Conservation (phyloP, 2,329 filamentous ascomycete genomes). For the Mariannaea sp. region DNA sequence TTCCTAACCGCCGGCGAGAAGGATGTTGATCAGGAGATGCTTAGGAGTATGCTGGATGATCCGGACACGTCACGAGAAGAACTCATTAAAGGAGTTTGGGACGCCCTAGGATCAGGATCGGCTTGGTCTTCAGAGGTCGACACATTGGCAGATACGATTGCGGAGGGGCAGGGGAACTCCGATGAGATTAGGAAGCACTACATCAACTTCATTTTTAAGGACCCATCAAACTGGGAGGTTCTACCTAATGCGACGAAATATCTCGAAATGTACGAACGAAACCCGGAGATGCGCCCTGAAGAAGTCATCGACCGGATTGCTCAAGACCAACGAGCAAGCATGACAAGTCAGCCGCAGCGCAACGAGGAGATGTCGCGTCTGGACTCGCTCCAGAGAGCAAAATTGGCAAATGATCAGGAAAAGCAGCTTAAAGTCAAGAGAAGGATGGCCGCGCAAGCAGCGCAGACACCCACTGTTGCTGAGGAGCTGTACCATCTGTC, state of each 20-base stretch:
- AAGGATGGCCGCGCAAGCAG: slow-evolving; percentile 32
- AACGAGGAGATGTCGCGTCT: slow-evolving; percentile 47
- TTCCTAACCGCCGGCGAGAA: slow-evolving; percentile 43
- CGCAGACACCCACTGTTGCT: slow-evolving; percentile 36
- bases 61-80: slow-evolving; percentile 45
- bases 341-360: slow-evolving; percentile 43
- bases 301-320: slow-evolving; percentile 43
- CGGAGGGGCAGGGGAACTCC: slow-evolving; percentile 38
- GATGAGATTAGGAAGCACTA: slow-evolving; percentile 47
- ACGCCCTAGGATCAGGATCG: slow-evolving; percentile 42
- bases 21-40: slow-evolving; percentile 39
- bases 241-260: slow-evolving; percentile 46
- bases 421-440: slow-evolving; percentile 47
- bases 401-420: slow-evolving; percentile 52
- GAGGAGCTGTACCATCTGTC: slow-evolving; percentile 46
- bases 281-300: slow-evolving; percentile 39
- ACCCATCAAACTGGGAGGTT: slow-evolving; percentile 41
- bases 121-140: slow-evolving; percentile 43
- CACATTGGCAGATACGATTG: slow-evolving; percentile 42
- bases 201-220: slow-evolving; percentile 49
- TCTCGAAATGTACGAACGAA: slow-evolving; percentile 44
- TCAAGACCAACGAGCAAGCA: slow-evolving; percentile 39
- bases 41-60: slow-evolving; percentile 45
- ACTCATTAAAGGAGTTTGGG: slow-evolving; percentile 45
- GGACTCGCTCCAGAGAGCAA: slow-evolving; percentile 54